These are phyloP conservation scores for Funneliformis caledonium DNA, from an alignment of 371 early-diverging fungal species.

Conservation along the genomic window DNA sequence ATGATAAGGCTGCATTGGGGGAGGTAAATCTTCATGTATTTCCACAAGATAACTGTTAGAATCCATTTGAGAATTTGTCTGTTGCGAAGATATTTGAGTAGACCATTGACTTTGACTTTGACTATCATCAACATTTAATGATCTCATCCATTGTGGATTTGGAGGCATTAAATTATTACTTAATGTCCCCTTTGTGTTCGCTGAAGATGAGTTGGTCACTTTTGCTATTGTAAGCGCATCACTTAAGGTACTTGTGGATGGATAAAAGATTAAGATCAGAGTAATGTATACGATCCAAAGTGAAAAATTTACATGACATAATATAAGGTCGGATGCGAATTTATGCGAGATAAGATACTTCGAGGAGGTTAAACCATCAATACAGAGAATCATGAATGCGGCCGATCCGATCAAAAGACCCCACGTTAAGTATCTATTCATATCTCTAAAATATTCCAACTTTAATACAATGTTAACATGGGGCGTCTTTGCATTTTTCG, in stretches of 20 bases:
- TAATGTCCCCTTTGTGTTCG: not conserved
- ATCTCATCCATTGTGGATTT: not conserved
- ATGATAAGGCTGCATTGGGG: not conserved
- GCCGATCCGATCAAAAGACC: slow-evolving; percentile 25
- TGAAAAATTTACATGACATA: slow-evolving; percentile 17
- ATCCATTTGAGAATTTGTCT: not conserved
- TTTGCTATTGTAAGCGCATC: not conserved
- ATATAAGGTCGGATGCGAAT: slow-evolving; percentile 18
- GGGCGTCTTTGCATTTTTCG: not conserved
- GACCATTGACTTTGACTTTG: not conserved
- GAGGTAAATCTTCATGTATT: not conserved
- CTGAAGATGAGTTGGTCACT: not conserved
- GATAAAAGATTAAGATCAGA: slow-evolving; percentile 38
- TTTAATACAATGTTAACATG: slow-evolving; percentile 10
- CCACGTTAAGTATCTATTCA: slow-evolving; percentile 30
- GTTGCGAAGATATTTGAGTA: not conserved
- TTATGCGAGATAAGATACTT: slow-evolving; percentile 26
- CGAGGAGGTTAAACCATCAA: slow-evolving; percentile 17
- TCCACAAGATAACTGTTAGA: not conserved
- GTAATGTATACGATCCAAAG: slow-evolving; percentile 29
- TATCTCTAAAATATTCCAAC: slow-evolving; percentile 38
- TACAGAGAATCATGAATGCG: slow-evolving; percentile 7
- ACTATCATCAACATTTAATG: not conserved
- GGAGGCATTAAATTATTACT: not conserved
- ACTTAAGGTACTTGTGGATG: slow-evolving; percentile 1